Evolutionary conservation across 352 stramenopile species (phyloP).

Genomic region (Pythium aquatile): DNA sequence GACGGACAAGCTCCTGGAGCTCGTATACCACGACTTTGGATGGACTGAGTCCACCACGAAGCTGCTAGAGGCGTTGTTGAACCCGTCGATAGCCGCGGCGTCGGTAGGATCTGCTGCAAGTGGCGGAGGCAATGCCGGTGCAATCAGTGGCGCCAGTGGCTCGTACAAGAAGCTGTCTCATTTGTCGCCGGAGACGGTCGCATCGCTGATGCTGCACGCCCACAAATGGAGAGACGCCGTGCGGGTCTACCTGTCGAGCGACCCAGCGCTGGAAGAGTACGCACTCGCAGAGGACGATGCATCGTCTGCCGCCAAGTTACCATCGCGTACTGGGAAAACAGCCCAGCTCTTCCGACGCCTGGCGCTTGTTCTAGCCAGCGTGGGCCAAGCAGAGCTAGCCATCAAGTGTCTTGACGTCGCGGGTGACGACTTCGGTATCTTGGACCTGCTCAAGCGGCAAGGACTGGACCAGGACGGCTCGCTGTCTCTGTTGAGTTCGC

Average conservation of each 20-base stretch:
- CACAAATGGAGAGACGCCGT: slow-evolving; percentile 61
- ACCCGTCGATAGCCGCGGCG: slow-evolving; percentile 11
- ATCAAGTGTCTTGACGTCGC: slow-evolving; percentile 67
- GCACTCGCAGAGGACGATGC: slow-evolving; percentile 46
- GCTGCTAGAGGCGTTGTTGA: slow-evolving; percentile 38
- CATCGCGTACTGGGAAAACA: slow-evolving; percentile 43
- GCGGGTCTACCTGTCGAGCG: slow-evolving; percentile 42
- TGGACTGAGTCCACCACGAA: slow-evolving; percentile 59
- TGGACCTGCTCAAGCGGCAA: slow-evolving; percentile 44
- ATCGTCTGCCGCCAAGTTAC: slow-evolving; percentile 49
- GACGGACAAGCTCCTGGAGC: slow-evolving; percentile 39
- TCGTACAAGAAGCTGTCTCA: slow-evolving; percentile 45
- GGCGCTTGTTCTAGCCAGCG: slow-evolving; percentile 38
- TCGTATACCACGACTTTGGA: slow-evolving; percentile 51
- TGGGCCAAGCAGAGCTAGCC: slow-evolving; percentile 56
- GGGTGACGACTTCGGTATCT: slow-evolving; percentile 61
- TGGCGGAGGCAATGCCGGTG: slow-evolving; percentile 23
- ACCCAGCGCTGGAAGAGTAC: slow-evolving; percentile 71
- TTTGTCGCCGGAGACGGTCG: slow-evolving; percentile 38
- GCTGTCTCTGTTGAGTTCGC: slow-evolving; percentile 29
- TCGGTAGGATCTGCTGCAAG: neutral
- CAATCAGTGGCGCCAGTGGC: slow-evolving; percentile 14
- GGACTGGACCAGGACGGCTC: slow-evolving; percentile 16
- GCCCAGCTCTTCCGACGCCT: slow-evolving; percentile 45
- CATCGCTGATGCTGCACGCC: slow-evolving; percentile 50